Percentiles rank a stretch among this genome's conserved stretches.
Conservation (phyloP, 441 rosid genomes). For the Theobroma grandiflorum region DNA sequence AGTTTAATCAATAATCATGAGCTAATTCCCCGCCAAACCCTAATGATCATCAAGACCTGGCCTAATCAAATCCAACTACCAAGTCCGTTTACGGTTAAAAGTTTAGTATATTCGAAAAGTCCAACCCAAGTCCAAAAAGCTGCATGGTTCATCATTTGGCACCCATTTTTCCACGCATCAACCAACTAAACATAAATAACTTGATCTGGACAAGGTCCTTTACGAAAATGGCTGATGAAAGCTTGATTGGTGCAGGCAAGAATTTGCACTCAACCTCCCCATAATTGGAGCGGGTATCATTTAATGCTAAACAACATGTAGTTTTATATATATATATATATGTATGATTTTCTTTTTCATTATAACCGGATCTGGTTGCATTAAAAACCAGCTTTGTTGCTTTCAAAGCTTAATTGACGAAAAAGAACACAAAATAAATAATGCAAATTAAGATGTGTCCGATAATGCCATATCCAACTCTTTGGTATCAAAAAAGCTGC, state of each 20-base stretch:
- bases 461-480: conserved; percentile 4
- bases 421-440: conserved; percentile 21
- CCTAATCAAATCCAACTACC: conserved; percentile 25
- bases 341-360: neutral
- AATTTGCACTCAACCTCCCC: conserved; percentile 7
- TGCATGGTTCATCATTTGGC: conserved; percentile 11
- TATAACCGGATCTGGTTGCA: neutral
- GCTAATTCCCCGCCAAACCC: conserved; percentile 7
- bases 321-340: neutral
- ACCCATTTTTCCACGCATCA: neutral
- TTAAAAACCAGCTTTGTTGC: conserved; percentile 20
- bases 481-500: conserved; percentile 33
- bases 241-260: conserved; percentile 20
- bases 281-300: conserved; percentile 25
- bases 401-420: conserved; percentile 21
- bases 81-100: conserved; percentile 28
- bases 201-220: neutral
- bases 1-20: conserved; percentile 20
- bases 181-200: conserved; percentile 5
- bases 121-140: neutral
- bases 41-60: neutral
- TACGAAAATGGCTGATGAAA: neutral
- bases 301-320: neutral
- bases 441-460: conserved; percentile 17
- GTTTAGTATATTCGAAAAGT: neutral